These are phyloP conservation scores for Globisporangium alternatum DNA, from an alignment of 352 stramenopile species.

Conservation along the genomic window DNA sequence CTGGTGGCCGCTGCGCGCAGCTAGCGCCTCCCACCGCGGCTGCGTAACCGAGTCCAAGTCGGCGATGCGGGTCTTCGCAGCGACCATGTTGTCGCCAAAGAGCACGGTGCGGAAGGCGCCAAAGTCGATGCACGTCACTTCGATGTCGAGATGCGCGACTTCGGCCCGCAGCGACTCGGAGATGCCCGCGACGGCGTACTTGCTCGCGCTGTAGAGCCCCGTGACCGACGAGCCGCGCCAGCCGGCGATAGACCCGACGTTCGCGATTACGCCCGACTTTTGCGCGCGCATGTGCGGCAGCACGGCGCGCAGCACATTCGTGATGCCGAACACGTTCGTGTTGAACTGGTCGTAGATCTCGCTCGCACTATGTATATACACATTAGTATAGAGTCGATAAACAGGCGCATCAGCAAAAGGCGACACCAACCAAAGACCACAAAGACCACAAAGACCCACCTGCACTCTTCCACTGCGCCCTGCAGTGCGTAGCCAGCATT, in stretches of 20 bases:
- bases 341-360: conserved; percentile 28
- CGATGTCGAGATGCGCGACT: conserved; percentile 28
- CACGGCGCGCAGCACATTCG: conserved; percentile 24
- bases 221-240: conserved; percentile 17
- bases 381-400: not conserved
- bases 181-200: conserved; percentile 28
- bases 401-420: not conserved
- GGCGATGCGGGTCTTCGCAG: conserved; percentile 16
- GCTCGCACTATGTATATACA: conserved; percentile 1
- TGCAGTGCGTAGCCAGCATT: conserved; percentile 44
- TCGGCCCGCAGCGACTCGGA: conserved; percentile 24
- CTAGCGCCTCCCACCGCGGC: conserved; percentile 5
- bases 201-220: conserved; percentile 27
- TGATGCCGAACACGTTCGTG: conserved; percentile 31
- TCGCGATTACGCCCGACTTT: conserved; percentile 28
- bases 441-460: not conserved
- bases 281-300: conserved; percentile 30
- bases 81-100: conserved; percentile 22
- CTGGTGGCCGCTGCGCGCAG: conserved; percentile 15
- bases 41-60: conserved; percentile 17
- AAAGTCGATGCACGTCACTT: conserved; percentile 44
- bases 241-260: conserved; percentile 26
- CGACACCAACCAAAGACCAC: not conserved
- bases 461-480: conserved; percentile 45
- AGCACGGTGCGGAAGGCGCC: conserved; percentile 42